Conservation (phyloP, 129 eudicot genomes). For the Flaveria linearis region DNA sequence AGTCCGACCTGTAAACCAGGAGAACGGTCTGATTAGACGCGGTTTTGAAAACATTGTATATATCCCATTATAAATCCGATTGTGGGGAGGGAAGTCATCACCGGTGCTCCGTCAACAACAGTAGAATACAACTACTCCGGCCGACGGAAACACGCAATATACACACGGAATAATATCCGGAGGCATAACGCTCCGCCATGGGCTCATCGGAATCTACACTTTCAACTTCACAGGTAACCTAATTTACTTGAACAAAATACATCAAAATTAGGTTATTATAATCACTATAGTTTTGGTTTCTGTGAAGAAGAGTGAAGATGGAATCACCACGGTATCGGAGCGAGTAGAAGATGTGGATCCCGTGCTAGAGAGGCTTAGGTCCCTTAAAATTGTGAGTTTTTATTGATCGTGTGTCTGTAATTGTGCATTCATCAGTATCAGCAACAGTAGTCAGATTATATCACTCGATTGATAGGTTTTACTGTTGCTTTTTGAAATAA, state of each 20-base stretch:
- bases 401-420: neutral
- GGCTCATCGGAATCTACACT: constrained; percentile 91
- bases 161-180: neutral
- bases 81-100: too few species aligned
- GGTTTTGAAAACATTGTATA: too few species aligned
- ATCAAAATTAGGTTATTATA: neutral
- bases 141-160: neutral
- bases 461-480: too few species aligned
- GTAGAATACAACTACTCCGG: neutral
- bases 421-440: neutral
- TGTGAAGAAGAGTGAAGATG: constrained; percentile 53
- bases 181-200: constrained; percentile 37
- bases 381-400: constrained; percentile 75
- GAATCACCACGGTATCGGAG: constrained; percentile 81
- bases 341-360: constrained; percentile 66
- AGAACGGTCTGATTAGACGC: too few species aligned
- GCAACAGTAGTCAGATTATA: neutral
- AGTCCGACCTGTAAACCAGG: too few species aligned
- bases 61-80: too few species aligned
- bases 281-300: neutral
- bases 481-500: too few species aligned
- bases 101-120: too few species aligned
- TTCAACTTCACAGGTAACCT: constrained; percentile 53
- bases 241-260: neutral
- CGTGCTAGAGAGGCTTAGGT: constrained; percentile 56